Base-by-base conservation (phyloP, 1,284 basidiomycete species). In the Microbotryum intermedium region DNA sequence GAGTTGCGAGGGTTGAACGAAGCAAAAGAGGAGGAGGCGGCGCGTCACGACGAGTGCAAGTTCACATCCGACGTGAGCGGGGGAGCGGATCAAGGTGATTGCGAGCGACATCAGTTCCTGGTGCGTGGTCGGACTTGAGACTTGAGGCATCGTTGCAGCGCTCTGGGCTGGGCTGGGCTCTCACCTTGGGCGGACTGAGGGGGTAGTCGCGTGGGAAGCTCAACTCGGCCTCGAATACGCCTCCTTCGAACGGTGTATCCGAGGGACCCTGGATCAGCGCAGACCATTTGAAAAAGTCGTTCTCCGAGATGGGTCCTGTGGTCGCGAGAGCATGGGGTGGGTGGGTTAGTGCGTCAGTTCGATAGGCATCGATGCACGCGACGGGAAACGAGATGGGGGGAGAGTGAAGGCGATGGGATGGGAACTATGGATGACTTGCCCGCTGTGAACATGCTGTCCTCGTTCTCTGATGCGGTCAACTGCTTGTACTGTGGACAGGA, bases 281-380 rank as follows among this genome's bases (percentile, higher is more conserved):
- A 76, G 97, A 95, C 95, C 95, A 99, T 66, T 87, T 87, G 74
- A 98, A 90, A 79, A 98, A 93, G 78, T 98, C 91, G 67, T 87
- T 85, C 77, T 98, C 94, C 50, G 86, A 86, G 71, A 97, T 82
- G 49, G 91, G 91, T 0, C 90, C 90, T 85, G 57, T 20, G 34
- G 61, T 57, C 50, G 30, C 20, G 42, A 21, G 10, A 23, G 16
- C 21, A 18, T 28, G 34, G 34, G 34, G 34, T 39, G 34, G n/a
- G n/a, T n/a, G n/a, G n/a, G 45, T 21, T 55, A 50, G 30, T 13
- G 60, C 55, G 51, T 49, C 29, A 43, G 60, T 39, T 34, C 26
- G 13, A 20, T 9, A 39, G n/a, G n/a, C n/a, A n/a, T n/a, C n/a
- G n/a, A n/a, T n/a, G 45, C 57, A n/a, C n/a, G n/a, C n/a, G n/a